phyloP scores from a whole-genome alignment of 495 filamentous ascomycete species.

The Delitschia confertaspora region DNA sequence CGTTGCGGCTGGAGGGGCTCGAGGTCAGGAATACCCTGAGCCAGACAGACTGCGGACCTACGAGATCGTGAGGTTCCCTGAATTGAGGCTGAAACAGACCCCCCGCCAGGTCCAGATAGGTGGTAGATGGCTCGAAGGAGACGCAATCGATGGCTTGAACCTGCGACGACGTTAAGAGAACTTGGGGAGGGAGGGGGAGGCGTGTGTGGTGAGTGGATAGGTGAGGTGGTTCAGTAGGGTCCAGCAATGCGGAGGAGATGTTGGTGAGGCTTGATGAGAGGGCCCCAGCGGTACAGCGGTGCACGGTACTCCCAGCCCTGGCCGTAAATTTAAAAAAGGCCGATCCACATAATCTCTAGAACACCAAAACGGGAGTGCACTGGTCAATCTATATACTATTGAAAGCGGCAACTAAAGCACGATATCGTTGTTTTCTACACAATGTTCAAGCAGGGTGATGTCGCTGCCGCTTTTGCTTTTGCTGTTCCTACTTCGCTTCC shows the following conservation, averaged over 20 bases:
- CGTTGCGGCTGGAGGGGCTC: slow-evolving; percentile 17
- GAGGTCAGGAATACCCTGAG: slow-evolving; percentile 13
- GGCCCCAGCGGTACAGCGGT: neutral
- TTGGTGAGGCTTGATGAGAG: slow-evolving; percentile 12
- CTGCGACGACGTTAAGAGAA: neutral
- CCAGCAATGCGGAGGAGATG: slow-evolving; percentile 18
- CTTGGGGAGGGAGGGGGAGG: neutral
- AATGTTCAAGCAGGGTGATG: too few species aligned
- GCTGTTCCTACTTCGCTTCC: too few species aligned
- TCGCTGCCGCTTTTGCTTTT: too few species aligned
- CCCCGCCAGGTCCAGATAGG: slow-evolving; percentile 4
- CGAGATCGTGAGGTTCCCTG: too few species aligned
- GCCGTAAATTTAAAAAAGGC: neutral
- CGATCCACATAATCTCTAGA: neutral
- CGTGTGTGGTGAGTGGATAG: neutral
- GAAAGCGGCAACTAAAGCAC: too few species aligned
- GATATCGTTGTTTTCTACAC: too few species aligned
- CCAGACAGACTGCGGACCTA: too few species aligned
- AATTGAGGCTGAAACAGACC: slow-evolving; percentile 20
- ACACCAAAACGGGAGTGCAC: too few species aligned
- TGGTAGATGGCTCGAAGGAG: neutral
- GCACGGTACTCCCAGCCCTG: neutral
- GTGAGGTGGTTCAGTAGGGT: too few species aligned
- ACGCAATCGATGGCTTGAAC: neutral
- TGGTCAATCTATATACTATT: too few species aligned